phyloP scores from a whole-genome alignment of 2,329 filamentous ascomycete species.

The Colletotrichum endophyticum region DNA sequence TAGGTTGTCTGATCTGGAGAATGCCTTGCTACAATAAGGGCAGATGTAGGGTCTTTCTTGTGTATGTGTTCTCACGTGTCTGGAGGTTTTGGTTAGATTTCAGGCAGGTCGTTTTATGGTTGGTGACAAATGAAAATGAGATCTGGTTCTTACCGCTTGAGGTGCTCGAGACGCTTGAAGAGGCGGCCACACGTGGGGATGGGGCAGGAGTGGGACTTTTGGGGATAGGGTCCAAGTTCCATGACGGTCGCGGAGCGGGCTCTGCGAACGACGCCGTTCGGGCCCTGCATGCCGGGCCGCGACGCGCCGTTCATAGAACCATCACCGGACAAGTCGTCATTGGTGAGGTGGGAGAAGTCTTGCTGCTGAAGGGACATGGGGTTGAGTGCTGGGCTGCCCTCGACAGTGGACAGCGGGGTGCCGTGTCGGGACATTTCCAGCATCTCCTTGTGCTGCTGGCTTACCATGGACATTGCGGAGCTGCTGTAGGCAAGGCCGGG shows the following conservation, averaged over 20 bases:
- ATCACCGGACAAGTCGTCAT: constrained; percentile 64
- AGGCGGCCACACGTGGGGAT: constrained; percentile 96
- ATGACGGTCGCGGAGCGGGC: constrained; percentile 95
- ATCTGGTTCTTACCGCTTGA: constrained; percentile 84
- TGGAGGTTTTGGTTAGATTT: constrained; percentile 61
- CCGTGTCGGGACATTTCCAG: constrained; percentile 86
- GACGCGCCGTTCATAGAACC: constrained; percentile 62
- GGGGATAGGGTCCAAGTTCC: constrained; percentile 94
- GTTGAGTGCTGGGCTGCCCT: constrained; percentile 80
- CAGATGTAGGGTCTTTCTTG: constrained; percentile 99
- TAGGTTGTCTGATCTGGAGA: constrained; percentile 97
- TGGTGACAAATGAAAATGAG: constrained; percentile 41
- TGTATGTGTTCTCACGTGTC: constrained; percentile 98
- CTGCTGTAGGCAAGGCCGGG: constrained; percentile 77
- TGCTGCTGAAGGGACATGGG: constrained; percentile 70
- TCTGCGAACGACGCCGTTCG: constrained; percentile 81
- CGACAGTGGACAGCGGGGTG: constrained; percentile 85
- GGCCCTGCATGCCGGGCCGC: constrained; percentile 72
- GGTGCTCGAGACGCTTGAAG: constrained; percentile 98
- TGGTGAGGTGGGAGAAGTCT: constrained; percentile 68
- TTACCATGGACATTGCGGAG: constrained; percentile 65
- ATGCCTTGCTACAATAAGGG: constrained; percentile 97
- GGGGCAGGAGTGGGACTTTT: constrained; percentile 99
- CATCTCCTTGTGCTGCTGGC: constrained; percentile 78
- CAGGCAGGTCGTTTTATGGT: constrained; percentile 38